A percentile compares a stretch with the other conserved stretches of the same genome.
These are phyloP conservation scores for Apiospora arundinis DNA, from an alignment of 2,329 filamentous ascomycete species.

Conservation along the genomic window DNA sequence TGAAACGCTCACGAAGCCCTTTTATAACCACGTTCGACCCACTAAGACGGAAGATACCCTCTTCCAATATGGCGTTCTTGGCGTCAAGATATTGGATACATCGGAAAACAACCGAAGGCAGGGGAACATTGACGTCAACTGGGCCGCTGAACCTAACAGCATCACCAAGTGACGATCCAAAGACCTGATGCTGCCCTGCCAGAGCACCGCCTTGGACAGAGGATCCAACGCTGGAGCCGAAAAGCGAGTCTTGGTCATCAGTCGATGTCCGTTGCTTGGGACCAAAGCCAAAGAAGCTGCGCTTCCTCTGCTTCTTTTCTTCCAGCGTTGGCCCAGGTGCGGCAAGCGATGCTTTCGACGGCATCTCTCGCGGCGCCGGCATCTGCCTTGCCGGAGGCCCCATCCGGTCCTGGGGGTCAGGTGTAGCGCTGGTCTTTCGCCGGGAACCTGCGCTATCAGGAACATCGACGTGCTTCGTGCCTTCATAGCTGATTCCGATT, in stretches of 20 bases:
- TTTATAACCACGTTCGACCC: constrained; percentile 97
- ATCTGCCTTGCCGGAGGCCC: constrained; percentile 63
- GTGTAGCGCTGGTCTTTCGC: constrained; percentile 36
- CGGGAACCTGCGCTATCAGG: constrained; percentile 49
- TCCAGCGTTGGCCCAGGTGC: constrained; percentile 59
- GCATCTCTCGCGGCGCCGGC: constrained; percentile 77
- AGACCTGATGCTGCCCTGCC: constrained; percentile 67
- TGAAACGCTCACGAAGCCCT: constrained; percentile 88
- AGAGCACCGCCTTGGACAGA: constrained; percentile 41
- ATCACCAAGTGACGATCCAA: constrained; percentile 84
- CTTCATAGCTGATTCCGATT: constrained; percentile 65
- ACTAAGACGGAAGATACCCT: constrained; percentile 95
- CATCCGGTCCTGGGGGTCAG: constrained; percentile 37
- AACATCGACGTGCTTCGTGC: constrained; percentile 57
- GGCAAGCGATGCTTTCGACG: constrained; percentile 65
- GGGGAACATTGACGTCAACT: constrained; percentile 71
- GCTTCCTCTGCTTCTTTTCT: constrained; percentile 83
- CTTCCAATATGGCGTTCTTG: constrained; percentile 82
- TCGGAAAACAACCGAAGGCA: constrained; percentile 93
- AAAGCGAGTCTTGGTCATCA: constrained; percentile 63
- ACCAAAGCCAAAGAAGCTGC: constrained; percentile 75
- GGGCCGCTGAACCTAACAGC: constrained; percentile 84
- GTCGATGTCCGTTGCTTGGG: constrained; percentile 64
- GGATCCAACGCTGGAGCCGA: constrained; percentile 56
- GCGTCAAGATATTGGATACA: constrained; percentile 91